A percentile compares a stretch with the other conserved stretches of the same genome.
Evolutionary conservation across 2,329 filamentous ascomycete genomes (phyloP).

Genomic region (Fusarium haematococcum): DNA sequence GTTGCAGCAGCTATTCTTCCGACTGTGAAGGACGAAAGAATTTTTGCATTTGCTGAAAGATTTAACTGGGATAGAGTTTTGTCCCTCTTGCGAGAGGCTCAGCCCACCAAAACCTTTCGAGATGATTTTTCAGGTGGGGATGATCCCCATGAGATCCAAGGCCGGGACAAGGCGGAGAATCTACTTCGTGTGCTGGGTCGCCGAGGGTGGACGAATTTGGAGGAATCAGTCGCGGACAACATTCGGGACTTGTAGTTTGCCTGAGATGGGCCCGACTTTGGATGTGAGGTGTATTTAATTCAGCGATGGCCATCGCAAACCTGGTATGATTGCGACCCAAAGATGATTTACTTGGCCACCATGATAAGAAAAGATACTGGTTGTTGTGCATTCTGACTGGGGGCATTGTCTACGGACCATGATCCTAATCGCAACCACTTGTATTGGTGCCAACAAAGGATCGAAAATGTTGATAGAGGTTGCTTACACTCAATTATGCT

Average conservation of each 20-base stretch:
- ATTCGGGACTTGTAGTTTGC: not conserved
- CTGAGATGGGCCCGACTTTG: too few species aligned
- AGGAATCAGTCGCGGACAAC: not conserved
- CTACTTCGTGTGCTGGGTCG: not conserved
- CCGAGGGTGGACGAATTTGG: not conserved
- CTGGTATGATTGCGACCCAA: too few species aligned
- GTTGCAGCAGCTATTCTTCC: not conserved
- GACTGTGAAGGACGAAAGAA: not conserved
- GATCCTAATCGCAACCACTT: not conserved
- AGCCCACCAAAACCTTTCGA: not conserved
- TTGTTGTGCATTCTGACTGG: not conserved
- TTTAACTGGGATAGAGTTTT: constrained; percentile 3
- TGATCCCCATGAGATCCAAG: constrained; percentile 2
- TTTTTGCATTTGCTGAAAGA: constrained; percentile 3
- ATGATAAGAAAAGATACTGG: not conserved
- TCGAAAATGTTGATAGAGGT: not conserved
- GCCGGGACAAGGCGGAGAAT: not conserved
- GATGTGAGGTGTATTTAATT: too few species aligned
- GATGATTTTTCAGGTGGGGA: not conserved
- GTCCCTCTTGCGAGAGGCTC: not conserved
- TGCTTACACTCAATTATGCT: not conserved
- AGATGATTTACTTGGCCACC: too few species aligned
- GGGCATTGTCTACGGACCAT: not conserved
- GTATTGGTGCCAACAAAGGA: not conserved
- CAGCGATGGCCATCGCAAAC: too few species aligned